These are phyloP conservation scores for Striga hermonthica DNA, from an alignment of 305 asterid species.

Conservation along the genomic window DNA sequence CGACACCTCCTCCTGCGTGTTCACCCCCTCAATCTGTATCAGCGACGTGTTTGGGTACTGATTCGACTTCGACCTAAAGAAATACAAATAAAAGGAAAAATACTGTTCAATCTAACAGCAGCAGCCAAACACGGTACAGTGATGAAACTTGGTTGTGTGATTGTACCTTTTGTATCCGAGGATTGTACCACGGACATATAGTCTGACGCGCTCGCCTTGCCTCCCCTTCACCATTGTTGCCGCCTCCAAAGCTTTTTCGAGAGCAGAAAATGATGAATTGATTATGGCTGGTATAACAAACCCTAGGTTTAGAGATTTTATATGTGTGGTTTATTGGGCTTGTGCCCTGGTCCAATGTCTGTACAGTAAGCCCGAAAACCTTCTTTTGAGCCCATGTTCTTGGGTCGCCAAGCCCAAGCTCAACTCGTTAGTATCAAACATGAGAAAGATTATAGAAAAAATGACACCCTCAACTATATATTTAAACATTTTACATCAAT, in stretches of 20 bases:
- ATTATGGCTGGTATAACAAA: neutral
- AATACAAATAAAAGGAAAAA: slow-evolving; percentile 11
- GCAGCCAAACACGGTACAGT: neutral
- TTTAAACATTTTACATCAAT: no score
- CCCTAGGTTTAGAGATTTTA: neutral
- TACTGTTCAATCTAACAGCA: neutral
- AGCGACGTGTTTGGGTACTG: slow-evolving; percentile 89
- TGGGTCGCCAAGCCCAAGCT: no score
- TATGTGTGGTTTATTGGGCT: no score
- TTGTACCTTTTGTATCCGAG: slow-evolving; percentile 58
- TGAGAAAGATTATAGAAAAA: no score
- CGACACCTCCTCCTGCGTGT: slow-evolving; percentile 78
- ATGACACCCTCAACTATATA: no score
- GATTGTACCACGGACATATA: slow-evolving; percentile 55
- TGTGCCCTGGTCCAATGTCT: no score
- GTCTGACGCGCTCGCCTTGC: slow-evolving; percentile 83
- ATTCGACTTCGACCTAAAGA: slow-evolving; percentile 63
- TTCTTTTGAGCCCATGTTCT: no score
- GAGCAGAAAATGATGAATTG: neutral
- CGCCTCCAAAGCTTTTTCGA: neutral
- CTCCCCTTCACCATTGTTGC: slow-evolving; percentile 61
- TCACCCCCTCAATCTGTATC: slow-evolving; percentile 88
- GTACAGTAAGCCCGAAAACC: no score
- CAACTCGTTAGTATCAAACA: no score
- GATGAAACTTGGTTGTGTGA: no score